These are phyloP conservation scores for Nitzschia putrida DNA, from an alignment of 108 stramenopile species.

Conservation along the genomic window DNA sequence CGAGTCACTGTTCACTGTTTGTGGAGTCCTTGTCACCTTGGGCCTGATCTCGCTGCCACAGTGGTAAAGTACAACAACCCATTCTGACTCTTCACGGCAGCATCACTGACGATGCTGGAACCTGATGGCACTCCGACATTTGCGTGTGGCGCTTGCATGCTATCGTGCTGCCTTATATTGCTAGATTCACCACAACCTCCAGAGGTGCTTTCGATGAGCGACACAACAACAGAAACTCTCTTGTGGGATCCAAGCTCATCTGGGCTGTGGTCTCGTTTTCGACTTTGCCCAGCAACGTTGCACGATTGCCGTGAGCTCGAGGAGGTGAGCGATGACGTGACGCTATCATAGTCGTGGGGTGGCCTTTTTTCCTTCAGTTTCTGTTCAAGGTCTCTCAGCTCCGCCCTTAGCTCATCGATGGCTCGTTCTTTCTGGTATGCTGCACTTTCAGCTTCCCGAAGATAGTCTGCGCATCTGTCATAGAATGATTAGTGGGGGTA, in stretches of 20 bases:
- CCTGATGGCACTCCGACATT: conserved; percentile 2
- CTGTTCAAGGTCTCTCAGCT: conserved; percentile 42
- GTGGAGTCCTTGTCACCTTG: too few species aligned
- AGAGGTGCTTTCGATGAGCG: too few species aligned
- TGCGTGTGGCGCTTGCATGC: background rate
- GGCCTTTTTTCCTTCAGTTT: conserved; percentile 63
- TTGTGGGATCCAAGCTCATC: conserved; percentile 5
- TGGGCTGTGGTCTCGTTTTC: conserved; percentile 13
- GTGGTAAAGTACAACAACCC: too few species aligned
- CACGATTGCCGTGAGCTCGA: background rate
- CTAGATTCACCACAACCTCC: conserved; percentile 20
- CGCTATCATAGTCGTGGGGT: conserved; percentile 68
- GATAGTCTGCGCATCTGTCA: conserved; percentile 71
- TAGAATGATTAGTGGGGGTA: background rate
- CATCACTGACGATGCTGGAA: conserved; percentile 70
- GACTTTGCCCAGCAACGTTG: background rate
- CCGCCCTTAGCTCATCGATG: conserved; percentile 54
- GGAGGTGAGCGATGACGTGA: conserved; percentile 64
- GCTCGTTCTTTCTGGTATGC: conserved; percentile 68
- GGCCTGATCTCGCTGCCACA: too few species aligned
- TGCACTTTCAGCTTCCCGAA: conserved; percentile 59
- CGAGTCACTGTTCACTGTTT: too few species aligned
- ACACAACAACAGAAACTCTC: too few species aligned
- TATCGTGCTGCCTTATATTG: conserved; percentile 2
- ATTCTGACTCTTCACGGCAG: conserved; percentile 57